These are phyloP conservation scores for Hsuehochloa calcarea DNA, from an alignment of 176 grass and related monocot genomes.

Conservation along the genomic window DNA sequence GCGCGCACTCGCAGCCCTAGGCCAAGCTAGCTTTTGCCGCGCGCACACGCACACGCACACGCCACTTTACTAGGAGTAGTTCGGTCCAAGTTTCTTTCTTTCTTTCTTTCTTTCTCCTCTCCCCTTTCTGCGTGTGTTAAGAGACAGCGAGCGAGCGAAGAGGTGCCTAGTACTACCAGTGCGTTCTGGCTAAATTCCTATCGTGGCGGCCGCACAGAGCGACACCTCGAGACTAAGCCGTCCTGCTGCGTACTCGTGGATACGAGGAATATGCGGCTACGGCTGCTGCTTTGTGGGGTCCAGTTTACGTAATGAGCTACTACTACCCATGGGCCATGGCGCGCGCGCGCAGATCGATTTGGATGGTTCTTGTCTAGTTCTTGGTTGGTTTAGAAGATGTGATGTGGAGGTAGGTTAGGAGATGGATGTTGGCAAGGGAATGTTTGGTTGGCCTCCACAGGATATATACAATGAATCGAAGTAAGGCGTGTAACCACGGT, in stretches of 20 bases:
- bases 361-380: not conserved
- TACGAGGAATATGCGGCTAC: not conserved
- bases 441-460: constrained; percentile 15
- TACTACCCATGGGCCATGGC: not conserved
- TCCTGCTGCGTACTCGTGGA: not conserved
- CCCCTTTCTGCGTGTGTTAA: too few species aligned
- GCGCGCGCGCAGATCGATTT: not conserved
- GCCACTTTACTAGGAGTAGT: not conserved
- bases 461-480: too few species aligned
- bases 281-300: constrained; percentile 3
- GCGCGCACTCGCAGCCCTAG: constrained; percentile 13
- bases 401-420: not conserved
- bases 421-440: not conserved
- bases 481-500: not conserved
- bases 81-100: not conserved
- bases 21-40: constrained; percentile 6
- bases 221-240: not conserved
- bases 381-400: not conserved
- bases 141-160: too few species aligned
- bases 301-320: not conserved
- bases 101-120: not conserved
- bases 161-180: too few species aligned
- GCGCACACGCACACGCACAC: not conserved
- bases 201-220: constrained; percentile 24
- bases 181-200: not conserved